Percentiles rank a stretch among this genome's conserved stretches.
These are phyloP conservation scores for Piedraia hortae DNA, from an alignment of 2,329 filamentous ascomycete genomes.

Conservation along the genomic window DNA sequence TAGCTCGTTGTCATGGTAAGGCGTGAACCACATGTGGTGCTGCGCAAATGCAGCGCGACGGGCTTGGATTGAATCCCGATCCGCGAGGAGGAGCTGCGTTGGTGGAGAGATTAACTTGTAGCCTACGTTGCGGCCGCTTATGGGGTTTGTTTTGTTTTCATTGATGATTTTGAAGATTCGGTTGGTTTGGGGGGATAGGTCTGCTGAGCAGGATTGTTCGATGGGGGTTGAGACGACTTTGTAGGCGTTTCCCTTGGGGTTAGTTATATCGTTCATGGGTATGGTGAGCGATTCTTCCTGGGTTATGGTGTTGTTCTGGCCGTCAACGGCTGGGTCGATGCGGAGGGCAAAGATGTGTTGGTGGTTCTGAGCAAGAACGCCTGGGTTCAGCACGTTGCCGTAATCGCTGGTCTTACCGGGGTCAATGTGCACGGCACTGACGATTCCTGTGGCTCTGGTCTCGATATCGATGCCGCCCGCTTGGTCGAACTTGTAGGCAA, in stretches of 20 bases:
- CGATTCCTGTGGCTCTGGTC: conserved; percentile 36
- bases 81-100: conserved; percentile 21
- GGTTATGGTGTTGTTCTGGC: conserved; percentile 24
- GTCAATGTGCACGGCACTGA: conserved; percentile 28
- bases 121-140: conserved; percentile 18
- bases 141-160: conserved; percentile 17
- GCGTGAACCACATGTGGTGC: conserved; percentile 27
- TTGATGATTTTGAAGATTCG: conserved; percentile 28
- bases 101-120: conserved; percentile 21
- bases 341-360: conserved; percentile 41
- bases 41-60: conserved; percentile 22
- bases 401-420: conserved; percentile 24
- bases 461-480: conserved; percentile 33
- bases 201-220: conserved; percentile 5
- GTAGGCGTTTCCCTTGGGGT: conserved; percentile 35
- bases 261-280: conserved; percentile 24
- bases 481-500: conserved; percentile 36
- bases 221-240: conserved; percentile 17
- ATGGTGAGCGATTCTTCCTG: conserved; percentile 26
- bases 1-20: conserved; percentile 24
- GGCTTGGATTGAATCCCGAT: conserved; percentile 14
- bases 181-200: conserved; percentile 22
- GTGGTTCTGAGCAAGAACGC: conserved; percentile 39
- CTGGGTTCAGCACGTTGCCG: conserved; percentile 33
- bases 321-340: conserved; percentile 36